Conservation (phyloP, 1,284 basidiomycete species). For the Filobasidium uniguttulatum region DNA sequence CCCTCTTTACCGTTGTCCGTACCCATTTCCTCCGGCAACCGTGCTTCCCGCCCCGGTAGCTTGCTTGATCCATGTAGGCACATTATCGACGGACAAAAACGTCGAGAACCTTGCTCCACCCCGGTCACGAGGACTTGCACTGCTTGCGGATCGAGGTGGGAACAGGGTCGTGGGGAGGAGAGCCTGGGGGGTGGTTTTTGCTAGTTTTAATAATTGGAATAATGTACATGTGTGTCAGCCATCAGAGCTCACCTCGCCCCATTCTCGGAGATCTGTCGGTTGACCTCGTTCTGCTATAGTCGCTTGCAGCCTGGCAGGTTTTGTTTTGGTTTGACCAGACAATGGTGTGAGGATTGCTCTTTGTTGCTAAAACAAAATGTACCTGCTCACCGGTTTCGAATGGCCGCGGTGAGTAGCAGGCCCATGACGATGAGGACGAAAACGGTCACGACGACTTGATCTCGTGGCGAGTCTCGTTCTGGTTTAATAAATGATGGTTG, state of each 20-base stretch:
- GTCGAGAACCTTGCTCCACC: no score
- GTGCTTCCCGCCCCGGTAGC: no score
- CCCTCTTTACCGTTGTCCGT: no score
- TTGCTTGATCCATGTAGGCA: no score
- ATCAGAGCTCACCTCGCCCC: constrained; percentile 19
- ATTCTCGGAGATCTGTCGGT: constrained; percentile 29
- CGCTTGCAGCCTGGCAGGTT: constrained; percentile 20
- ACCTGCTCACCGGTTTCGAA: constrained; percentile 42
- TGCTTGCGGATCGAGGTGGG: no score
- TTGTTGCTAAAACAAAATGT: background rate
- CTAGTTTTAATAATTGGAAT: no score
- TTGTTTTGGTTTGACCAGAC: background rate
- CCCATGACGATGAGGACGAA: constrained; percentile 75
- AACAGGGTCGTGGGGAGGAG: background rate
- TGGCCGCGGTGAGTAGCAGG: constrained; percentile 64
- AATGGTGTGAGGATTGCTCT: background rate
- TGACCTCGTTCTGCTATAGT: constrained; percentile 27
- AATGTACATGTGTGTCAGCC: background rate
- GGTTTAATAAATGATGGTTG: constrained; percentile 15
- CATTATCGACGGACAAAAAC: no score
- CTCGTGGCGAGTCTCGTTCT: constrained; percentile 76
- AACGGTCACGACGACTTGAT: constrained; percentile 76
- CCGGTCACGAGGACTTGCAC: no score
- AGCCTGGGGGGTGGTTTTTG: background rate
- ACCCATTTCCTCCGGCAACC: no score